Base-by-base conservation (phyloP, 257 asterid genomes). In the Gentiana macrophylla region DNA sequence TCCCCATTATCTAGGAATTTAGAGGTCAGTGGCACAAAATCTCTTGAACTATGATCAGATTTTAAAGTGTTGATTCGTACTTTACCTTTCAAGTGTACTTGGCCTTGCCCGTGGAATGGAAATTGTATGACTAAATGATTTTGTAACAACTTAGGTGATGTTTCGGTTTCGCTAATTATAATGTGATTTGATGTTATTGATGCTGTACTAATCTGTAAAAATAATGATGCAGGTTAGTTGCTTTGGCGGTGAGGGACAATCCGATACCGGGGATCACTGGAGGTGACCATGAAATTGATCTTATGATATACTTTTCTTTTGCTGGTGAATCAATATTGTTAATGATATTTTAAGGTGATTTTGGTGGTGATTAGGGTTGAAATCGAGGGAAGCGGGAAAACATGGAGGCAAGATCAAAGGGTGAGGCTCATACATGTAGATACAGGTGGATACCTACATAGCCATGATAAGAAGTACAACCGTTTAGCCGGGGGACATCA, bases 401-500 rank as follows among this genome's bases (percentile, higher is more conserved):
- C 87, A 36, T 92, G 99, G 99, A 85, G 97, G 77, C 99, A 92
- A 81, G 97, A 88, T 52, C 99, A 88, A 71, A 80, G 91, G 70
- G 68, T 88, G 35, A 84, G 99, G 80, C 89, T 92, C 72, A 83
- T 35, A 12, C 99, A 92, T 66, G 79, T 81, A 13, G 99, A 92
- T 70, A 92, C 99, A 0, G 71, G 79, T 37, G 99, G 95, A 33
- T 88, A 80, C 81, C 93, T 92, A 49, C 99, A 92, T 79, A 92
- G 99, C 62, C 99, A 92, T 57, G 84, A 92, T 79, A 92, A 83
- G 93, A 92, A 92, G 70, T 92, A 85, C 77, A 75, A 82, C 13
- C 95, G 99, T 50, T 85, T 92, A 65, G 99, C 97, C 24, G 99
- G 99, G 32, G 97, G 97, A n/a, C 99, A 92, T 68, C 99, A 92